phyloP scores from a whole-genome alignment of 148 eudicot species.

The Hydrangea macrophylla region DNA sequence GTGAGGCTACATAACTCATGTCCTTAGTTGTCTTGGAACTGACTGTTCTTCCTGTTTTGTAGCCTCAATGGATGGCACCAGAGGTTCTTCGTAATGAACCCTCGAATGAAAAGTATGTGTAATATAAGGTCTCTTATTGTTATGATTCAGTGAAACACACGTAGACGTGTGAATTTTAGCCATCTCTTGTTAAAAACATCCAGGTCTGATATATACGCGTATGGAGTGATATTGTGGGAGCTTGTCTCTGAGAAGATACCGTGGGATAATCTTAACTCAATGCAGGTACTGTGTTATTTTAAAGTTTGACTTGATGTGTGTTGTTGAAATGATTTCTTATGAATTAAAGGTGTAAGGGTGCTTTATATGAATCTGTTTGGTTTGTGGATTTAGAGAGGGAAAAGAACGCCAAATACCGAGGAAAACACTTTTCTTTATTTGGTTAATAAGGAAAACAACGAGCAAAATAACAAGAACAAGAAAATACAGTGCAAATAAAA shows the following conservation, averaged over 20 bases:
- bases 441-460: too few relatives aligned
- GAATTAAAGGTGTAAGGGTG: neutral
- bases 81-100: conserved; percentile 96
- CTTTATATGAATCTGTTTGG: too few relatives aligned
- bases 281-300: conserved; percentile 63
- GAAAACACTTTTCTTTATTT: too few relatives aligned
- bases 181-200: conserved; percentile 11
- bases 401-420: too few relatives aligned
- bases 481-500: too few relatives aligned
- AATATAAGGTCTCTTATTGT: neutral
- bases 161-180: neutral
- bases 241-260: conserved; percentile 90
- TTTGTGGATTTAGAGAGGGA: too few relatives aligned
- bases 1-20: neutral
- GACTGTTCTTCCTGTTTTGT: conserved; percentile 18
- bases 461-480: too few relatives aligned
- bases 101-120: conserved; percentile 86
- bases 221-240: conserved; percentile 92
- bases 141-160: neutral
- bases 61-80: conserved; percentile 99
- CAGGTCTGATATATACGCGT: conserved; percentile 95
- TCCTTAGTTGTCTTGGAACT: neutral
- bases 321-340: neutral
- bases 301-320: neutral
- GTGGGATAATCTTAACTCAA: conserved; percentile 92